phyloP scores from a whole-genome alignment of 2,329 filamentous ascomycete genomes.

The Sporothrix schenckii region DNA sequence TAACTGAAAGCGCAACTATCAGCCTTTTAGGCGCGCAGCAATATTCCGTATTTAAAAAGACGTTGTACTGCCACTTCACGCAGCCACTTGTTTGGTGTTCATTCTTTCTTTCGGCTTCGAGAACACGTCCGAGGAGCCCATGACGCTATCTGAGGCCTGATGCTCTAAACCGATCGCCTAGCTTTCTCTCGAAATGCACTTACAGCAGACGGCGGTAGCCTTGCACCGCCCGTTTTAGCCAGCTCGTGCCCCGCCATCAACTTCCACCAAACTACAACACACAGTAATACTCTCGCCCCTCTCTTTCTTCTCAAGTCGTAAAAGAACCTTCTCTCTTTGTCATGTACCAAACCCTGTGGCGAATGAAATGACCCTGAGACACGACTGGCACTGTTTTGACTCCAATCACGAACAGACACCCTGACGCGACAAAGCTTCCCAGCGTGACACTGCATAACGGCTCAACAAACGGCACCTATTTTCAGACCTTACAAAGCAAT shows the following conservation, averaged over 20 bases:
- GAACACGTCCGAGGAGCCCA: background rate
- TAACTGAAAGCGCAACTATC: no score
- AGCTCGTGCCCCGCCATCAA: background rate
- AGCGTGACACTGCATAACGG: conserved; percentile 12
- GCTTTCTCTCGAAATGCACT: background rate
- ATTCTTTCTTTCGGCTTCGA: background rate
- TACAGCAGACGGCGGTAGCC: background rate
- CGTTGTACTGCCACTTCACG: background rate
- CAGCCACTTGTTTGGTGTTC: background rate
- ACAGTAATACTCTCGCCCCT: background rate
- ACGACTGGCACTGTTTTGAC: background rate
- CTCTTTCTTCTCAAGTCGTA: background rate
- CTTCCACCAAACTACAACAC: background rate
- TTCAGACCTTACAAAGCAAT: background rate
- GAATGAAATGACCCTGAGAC: conserved; percentile 9
- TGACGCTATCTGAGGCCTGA: background rate
- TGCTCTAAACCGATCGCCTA: conserved; percentile 1
- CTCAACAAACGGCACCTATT: conserved; percentile 1
- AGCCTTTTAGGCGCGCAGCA: no score
- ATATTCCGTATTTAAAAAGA: no score
- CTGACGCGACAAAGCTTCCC: background rate
- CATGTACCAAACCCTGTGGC: background rate
- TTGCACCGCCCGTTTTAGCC: conserved; percentile 2
- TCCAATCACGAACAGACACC: background rate
- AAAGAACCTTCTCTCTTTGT: background rate